Conservation (phyloP, 371 early-diverging fungal species). For the Capillidium rhysosporum region DNA sequence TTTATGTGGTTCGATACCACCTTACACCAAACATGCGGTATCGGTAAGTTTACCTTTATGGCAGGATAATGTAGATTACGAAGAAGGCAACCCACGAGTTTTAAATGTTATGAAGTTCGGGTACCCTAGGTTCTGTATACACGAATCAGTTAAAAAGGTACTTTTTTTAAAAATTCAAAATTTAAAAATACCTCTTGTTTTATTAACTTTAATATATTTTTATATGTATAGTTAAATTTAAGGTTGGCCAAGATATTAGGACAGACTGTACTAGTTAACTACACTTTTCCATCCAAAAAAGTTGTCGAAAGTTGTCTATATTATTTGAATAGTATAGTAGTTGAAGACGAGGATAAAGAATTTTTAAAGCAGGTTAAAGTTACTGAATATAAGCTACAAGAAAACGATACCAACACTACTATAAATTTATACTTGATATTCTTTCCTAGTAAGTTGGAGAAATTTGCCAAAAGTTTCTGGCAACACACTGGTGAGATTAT, state of each 20-base stretch:
- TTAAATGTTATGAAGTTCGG: conserved; percentile 54
- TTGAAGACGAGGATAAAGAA: not conserved
- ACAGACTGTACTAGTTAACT: not conserved
- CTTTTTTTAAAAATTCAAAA: not conserved
- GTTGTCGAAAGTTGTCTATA: not conserved
- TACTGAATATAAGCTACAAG: not conserved
- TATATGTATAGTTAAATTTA: too few relatives aligned
- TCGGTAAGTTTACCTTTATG: conserved; percentile 86
- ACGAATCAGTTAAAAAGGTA: conserved; percentile 45
- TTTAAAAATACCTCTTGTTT: not conserved
- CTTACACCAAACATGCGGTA: conserved; percentile 63
- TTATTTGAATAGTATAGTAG: not conserved
- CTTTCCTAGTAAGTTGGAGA: not conserved
- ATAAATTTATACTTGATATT: not conserved
- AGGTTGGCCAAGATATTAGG: too few relatives aligned
- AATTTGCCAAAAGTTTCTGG: conserved; percentile 59
- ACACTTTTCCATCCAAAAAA: not conserved
- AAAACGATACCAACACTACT: not conserved
- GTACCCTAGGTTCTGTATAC: conserved; percentile 87
- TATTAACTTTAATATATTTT: not conserved
- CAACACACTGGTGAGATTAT: conserved; percentile 85
- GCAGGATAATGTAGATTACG: conserved; percentile 78
- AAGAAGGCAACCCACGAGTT: conserved; percentile 63
- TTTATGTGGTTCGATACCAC: conserved; percentile 24
- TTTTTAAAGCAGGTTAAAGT: not conserved